These are phyloP conservation scores for Rhodotorula sp. DNA, from an alignment of 1,284 basidiomycete genomes.

Conservation along the genomic window DNA sequence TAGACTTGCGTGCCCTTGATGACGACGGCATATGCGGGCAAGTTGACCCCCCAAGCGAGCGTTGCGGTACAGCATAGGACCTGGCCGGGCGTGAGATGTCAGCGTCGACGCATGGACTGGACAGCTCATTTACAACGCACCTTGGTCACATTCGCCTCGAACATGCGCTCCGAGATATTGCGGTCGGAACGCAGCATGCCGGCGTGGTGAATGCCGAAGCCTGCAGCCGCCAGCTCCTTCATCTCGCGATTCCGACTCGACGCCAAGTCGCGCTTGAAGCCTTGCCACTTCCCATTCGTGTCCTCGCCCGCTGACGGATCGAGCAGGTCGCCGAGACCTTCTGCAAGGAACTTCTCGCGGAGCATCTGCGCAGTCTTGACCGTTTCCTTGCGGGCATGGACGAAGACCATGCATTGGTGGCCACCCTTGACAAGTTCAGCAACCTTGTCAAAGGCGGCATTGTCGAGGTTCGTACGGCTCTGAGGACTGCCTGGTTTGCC, in stretches of 20 bases:
- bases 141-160: constrained; percentile 86
- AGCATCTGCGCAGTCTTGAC: constrained; percentile 88
- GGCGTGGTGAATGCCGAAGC: constrained; percentile 96
- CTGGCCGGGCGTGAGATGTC: constrained; percentile 51
- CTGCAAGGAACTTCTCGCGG: constrained; percentile 72
- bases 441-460: constrained; percentile 85
- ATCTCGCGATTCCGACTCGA: constrained; percentile 91
- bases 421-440: constrained; percentile 76
- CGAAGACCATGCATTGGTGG: constrained; percentile 99
- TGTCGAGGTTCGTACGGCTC: constrained; percentile 84
- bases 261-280: constrained; percentile 74
- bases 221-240: constrained; percentile 87
- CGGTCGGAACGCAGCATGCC: constrained; percentile 95
- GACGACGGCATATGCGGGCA: constrained; percentile 93
- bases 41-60: constrained; percentile 98
- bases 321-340: constrained; percentile 74
- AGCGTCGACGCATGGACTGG: not conserved
- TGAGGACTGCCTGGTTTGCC: constrained; percentile 78
- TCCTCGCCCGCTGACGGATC: constrained; percentile 59
- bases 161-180: constrained; percentile 94
- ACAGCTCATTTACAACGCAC: constrained; percentile 51
- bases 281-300: constrained; percentile 65
- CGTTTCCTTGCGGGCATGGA: constrained; percentile 97
- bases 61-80: constrained; percentile 98
- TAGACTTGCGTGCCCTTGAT: constrained; percentile 99